Conservation (phyloP, 140 eudicot species). For the Anethum foeniculum region DNA sequence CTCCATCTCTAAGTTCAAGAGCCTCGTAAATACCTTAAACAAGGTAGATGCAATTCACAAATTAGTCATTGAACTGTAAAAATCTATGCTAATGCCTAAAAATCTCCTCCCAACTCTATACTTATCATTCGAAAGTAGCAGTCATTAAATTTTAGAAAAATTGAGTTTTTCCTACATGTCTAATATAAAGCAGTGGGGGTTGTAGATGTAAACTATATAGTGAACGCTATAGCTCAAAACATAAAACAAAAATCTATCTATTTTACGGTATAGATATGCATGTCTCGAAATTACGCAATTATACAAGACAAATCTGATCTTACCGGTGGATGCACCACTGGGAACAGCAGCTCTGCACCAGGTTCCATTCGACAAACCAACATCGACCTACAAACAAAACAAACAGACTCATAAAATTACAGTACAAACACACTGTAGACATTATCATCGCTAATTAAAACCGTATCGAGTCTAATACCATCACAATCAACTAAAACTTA, state of each 20-base stretch:
- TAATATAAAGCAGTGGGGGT: neutral
- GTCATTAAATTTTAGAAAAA: no score
- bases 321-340: conserved; percentile 99
- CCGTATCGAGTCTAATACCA: neutral
- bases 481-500: neutral
- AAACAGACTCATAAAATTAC: neutral
- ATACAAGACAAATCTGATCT: conserved; percentile 13
- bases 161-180: neutral
- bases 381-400: conserved; percentile 56
- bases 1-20: conserved; percentile 90
- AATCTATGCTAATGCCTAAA: neutral
- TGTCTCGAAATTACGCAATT: neutral
- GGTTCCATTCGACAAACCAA: conserved; percentile 50
- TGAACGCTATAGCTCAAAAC: neutral
- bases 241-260: neutral
- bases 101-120: neutral
- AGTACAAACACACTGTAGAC: neutral
- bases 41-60: neutral
- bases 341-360: conserved; percentile 94
- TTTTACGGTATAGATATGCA: neutral
- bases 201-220: neutral
- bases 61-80: neutral
- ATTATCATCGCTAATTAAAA: neutral
- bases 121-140: neutral
- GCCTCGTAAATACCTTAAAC: conserved; percentile 82